A percentile compares a stretch with the other conserved stretches of the same genome.
phyloP scores from a whole-genome alignment of 306 rosid species.

The Prunus armeniaca region DNA sequence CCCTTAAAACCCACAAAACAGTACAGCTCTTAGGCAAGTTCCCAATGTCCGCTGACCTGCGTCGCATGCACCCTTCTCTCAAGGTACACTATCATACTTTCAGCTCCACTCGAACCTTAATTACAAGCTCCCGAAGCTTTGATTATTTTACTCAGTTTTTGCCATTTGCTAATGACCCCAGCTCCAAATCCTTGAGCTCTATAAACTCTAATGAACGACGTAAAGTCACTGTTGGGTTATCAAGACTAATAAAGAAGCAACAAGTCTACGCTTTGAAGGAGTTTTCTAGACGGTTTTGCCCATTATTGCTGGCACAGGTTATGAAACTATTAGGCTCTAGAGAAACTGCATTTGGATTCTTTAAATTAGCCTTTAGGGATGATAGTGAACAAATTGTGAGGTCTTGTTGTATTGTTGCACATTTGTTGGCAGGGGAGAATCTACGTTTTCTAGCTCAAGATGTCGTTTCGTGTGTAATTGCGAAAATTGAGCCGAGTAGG shows the following conservation, averaged over 20 bases:
- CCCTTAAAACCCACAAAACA: too few relatives aligned
- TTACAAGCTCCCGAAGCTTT: constrained; percentile 9
- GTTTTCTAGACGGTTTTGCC: constrained; percentile 53
- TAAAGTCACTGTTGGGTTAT: constrained; percentile 43
- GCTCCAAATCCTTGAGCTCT: constrained; percentile 26
- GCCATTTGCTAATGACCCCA: constrained; percentile 32
- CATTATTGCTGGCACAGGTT: constrained; percentile 43
- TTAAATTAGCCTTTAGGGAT: constrained; percentile 51
- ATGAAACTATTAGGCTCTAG: constrained; percentile 39
- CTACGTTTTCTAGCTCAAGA: constrained; percentile 60
- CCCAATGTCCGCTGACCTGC: constrained; percentile 49
- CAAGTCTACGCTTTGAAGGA: constrained; percentile 37
- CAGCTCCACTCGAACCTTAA: constrained; percentile 23
- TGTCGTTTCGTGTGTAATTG: constrained; percentile 52
- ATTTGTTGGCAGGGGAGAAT: constrained; percentile 44
- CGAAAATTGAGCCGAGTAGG: constrained; percentile 46
- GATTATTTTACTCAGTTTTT: constrained; percentile 58
- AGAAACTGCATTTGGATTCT: constrained; percentile 64
- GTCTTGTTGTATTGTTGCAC: constrained; percentile 53
- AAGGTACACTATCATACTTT: constrained; percentile 28
- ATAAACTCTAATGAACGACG: constrained; percentile 58
- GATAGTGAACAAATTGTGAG: constrained; percentile 35
- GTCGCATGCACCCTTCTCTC: constrained; percentile 20
- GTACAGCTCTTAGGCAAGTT: constrained; percentile 21
- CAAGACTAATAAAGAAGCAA: constrained; percentile 47